phyloP scores from a whole-genome alignment of 1,139 yeast species.

The Protomyces pachydermus region DNA sequence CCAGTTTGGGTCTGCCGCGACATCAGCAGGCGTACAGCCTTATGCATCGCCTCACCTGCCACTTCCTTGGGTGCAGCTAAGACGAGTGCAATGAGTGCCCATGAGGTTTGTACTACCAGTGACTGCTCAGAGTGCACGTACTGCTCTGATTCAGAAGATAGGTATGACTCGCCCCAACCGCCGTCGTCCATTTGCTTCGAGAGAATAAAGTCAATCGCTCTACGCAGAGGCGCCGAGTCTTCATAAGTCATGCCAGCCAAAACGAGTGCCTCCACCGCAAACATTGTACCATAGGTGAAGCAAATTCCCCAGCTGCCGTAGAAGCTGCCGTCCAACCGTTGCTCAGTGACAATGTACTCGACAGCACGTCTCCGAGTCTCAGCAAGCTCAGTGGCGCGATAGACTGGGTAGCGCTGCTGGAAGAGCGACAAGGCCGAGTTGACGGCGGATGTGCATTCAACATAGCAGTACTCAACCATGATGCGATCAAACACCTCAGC shows the following conservation, averaged over 20 bases:
- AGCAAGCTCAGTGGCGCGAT: conserved; percentile 61
- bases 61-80: conserved; percentile 73
- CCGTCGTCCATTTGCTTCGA: conserved; percentile 78
- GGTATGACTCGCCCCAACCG: conserved; percentile 83
- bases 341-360: conserved; percentile 61
- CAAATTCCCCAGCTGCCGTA: conserved; percentile 99
- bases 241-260: conserved; percentile 61
- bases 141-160: conserved; percentile 46
- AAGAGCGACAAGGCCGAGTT: conserved; percentile 84
- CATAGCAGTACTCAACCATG: conserved; percentile 98
- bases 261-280: conserved; percentile 86
- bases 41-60: conserved; percentile 49
- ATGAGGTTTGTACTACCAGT: conserved; percentile 82
- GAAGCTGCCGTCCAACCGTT: conserved; percentile 86
- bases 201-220: conserved; percentile 81
- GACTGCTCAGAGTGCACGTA: conserved; percentile 65
- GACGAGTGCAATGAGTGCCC: conserved; percentile 82
- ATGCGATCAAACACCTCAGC: conserved; percentile 98
- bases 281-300: conserved; percentile 94
- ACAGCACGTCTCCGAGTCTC: conserved; percentile 69
- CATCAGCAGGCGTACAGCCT: conserved; percentile 58
- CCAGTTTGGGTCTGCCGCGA: conserved; percentile 67
- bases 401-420: conserved; percentile 53
- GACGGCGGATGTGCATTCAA: conserved; percentile 94
- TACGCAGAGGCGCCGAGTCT: conserved; percentile 57